phyloP scores from a whole-genome alignment of 2,329 filamentous ascomycete genomes.

The Neophaeococcomyces mojaviensis region DNA sequence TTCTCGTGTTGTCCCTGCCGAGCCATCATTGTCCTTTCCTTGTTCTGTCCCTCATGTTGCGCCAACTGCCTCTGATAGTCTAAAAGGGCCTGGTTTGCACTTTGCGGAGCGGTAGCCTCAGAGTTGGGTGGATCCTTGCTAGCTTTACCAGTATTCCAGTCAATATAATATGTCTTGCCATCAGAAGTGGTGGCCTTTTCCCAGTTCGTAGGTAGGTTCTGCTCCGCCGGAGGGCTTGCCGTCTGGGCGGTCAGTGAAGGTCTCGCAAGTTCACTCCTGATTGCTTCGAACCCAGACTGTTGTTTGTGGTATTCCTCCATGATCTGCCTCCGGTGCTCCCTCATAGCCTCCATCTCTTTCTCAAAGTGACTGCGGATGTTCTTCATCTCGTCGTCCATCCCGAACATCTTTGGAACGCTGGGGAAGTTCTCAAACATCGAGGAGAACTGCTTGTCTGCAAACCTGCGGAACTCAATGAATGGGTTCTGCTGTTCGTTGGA shows the following conservation, averaged over 20 bases:
- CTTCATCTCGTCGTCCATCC: constrained; percentile 13
- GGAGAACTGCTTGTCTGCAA: constrained; percentile 51
- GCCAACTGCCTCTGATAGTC: too few species aligned
- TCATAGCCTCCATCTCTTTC: constrained; percentile 19
- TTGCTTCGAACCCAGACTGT: background rate
- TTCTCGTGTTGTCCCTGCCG: too few species aligned
- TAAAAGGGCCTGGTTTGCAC: too few species aligned
- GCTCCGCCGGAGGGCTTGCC: too few species aligned
- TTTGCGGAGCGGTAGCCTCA: too few species aligned
- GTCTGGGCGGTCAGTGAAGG: background rate
- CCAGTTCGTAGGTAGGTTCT: background rate
- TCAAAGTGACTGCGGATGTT: constrained; percentile 14
- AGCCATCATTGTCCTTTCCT: too few species aligned
- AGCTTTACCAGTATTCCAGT: background rate
- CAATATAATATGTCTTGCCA: constrained; percentile 8
- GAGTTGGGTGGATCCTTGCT: background rate
- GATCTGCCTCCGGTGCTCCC: background rate
- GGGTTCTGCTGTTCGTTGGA: constrained; percentile 41
- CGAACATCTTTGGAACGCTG: constrained; percentile 29
- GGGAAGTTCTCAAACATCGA: constrained; percentile 40
- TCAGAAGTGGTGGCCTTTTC: background rate
- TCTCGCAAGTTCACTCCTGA: background rate
- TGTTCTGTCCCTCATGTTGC: too few species aligned
- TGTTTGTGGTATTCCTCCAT: constrained; percentile 11
- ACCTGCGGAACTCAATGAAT: constrained; percentile 54